phyloP scores from a whole-genome alignment of 345 rosid species.

The Populus davidiana region DNA sequence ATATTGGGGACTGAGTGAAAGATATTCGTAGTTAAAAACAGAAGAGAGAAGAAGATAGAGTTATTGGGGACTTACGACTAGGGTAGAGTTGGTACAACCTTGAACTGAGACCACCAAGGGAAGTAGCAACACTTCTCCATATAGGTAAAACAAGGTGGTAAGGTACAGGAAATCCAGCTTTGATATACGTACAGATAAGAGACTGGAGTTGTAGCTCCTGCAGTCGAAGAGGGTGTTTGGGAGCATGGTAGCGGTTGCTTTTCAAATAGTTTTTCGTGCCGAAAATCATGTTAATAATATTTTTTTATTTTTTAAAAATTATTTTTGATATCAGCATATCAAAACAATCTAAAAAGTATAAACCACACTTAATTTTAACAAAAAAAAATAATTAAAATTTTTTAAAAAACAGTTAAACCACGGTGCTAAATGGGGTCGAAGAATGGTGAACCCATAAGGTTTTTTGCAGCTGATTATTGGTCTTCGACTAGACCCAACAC shows the following conservation, averaged over 20 bases:
- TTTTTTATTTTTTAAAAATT: no score
- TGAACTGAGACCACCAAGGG: conserved; percentile 20
- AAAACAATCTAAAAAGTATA: no score
- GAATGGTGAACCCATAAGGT: conserved; percentile 35
- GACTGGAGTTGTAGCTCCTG: conserved; percentile 51
- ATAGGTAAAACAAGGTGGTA: conserved; percentile 41
- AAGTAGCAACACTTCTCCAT: conserved; percentile 38
- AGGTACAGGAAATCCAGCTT: conserved; percentile 44
- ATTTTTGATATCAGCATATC: no score
- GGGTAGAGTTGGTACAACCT: conserved; percentile 35
- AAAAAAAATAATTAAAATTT: no score
- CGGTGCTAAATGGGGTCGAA: conserved; percentile 17
- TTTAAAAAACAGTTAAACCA: no score
- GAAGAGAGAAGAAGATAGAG: background rate
- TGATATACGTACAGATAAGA: conserved; percentile 41
- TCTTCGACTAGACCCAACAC: conserved; percentile 21
- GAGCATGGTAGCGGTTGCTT: no score
- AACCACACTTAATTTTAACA: no score
- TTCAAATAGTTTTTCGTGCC: no score
- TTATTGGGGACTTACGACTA: conserved; percentile 27
- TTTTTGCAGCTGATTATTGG: background rate
- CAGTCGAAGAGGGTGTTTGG: conserved; percentile 16
- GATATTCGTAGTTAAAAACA: background rate
- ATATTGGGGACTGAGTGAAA: background rate
- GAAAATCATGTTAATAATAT: no score